phyloP scores from a whole-genome alignment of 1,284 basidiomycete species.

The Pseudozyma pruni region DNA sequence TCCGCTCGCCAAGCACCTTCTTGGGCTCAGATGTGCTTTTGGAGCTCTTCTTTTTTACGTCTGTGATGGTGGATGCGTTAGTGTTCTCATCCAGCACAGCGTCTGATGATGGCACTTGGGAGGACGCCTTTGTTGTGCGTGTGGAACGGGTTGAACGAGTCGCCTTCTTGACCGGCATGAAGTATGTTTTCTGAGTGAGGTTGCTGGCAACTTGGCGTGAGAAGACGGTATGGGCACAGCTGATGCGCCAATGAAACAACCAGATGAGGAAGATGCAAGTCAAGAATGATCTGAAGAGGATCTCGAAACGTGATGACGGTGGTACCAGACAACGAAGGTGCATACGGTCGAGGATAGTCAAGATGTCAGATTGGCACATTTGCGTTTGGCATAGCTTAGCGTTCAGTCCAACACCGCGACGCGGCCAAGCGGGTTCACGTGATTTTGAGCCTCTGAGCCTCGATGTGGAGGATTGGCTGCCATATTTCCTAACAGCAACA shows the following conservation, averaged over 20 bases:
- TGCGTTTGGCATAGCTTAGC: neutral
- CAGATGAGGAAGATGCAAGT: too few relatives aligned
- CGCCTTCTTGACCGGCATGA: constrained; percentile 42
- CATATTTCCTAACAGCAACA: constrained; percentile 6
- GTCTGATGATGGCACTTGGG: constrained; percentile 27
- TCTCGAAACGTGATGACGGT: too few relatives aligned
- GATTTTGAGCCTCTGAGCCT: constrained; percentile 7
- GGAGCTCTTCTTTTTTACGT: constrained; percentile 12
- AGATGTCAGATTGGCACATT: constrained; percentile 10
- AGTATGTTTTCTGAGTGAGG: neutral
- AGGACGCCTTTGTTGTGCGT: constrained; percentile 33
- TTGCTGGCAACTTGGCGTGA: too few relatives aligned
- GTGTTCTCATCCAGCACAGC: constrained; percentile 30
- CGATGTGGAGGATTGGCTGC: constrained; percentile 24
- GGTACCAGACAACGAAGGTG: too few relatives aligned
- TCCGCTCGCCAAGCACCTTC: constrained; percentile 38
- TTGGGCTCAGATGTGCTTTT: constrained; percentile 9
- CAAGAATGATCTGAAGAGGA: too few relatives aligned
- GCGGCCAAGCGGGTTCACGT: constrained; percentile 37
- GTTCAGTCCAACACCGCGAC: constrained; percentile 42
- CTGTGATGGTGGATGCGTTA: neutral
- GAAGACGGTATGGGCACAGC: too few relatives aligned
- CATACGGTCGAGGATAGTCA: neutral
- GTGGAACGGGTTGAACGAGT: constrained; percentile 31
- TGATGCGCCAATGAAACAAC: too few relatives aligned